These are phyloP conservation scores for Ascobolus immersus DNA, from an alignment of 495 filamentous ascomycete species.

Conservation along the genomic window DNA sequence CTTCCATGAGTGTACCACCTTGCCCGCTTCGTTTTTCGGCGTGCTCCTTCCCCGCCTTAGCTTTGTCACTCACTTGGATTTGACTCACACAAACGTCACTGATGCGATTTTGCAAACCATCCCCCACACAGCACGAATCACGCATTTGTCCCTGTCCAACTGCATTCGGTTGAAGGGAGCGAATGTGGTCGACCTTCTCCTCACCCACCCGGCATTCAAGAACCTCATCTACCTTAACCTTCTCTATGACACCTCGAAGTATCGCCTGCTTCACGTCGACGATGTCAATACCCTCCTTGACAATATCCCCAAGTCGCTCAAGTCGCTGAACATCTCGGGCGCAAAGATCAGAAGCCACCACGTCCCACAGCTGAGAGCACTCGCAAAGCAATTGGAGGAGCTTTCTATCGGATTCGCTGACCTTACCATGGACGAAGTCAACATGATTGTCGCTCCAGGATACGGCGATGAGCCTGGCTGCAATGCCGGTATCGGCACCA, in stretches of 20 bases:
- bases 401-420: constrained; percentile 43
- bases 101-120: constrained; percentile 46
- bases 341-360: constrained; percentile 41
- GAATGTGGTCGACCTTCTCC: constrained; percentile 44
- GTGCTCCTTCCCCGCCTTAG: constrained; percentile 41
- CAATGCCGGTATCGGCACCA: no score
- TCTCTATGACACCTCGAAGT: constrained; percentile 43
- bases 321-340: constrained; percentile 54
- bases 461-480: constrained; percentile 16
- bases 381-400: constrained; percentile 63
- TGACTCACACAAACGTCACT: constrained; percentile 55
- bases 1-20: constrained; percentile 57
- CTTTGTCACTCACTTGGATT: constrained; percentile 53
- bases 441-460: constrained; percentile 27
- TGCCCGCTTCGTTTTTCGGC: constrained; percentile 42
- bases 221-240: constrained; percentile 52
- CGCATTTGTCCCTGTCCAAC: constrained; percentile 56
- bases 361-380: constrained; percentile 31
- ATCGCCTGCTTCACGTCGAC: constrained; percentile 40
- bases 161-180: constrained; percentile 45
- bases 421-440: constrained; percentile 37
- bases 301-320: constrained; percentile 38
- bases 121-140: constrained; percentile 42
- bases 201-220: constrained; percentile 42
- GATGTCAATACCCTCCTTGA: constrained; percentile 43